Base-by-base conservation (phyloP, 2,329 filamentous ascomycete species). In the Ophiocordyceps camponoti-saundersi region DNA sequence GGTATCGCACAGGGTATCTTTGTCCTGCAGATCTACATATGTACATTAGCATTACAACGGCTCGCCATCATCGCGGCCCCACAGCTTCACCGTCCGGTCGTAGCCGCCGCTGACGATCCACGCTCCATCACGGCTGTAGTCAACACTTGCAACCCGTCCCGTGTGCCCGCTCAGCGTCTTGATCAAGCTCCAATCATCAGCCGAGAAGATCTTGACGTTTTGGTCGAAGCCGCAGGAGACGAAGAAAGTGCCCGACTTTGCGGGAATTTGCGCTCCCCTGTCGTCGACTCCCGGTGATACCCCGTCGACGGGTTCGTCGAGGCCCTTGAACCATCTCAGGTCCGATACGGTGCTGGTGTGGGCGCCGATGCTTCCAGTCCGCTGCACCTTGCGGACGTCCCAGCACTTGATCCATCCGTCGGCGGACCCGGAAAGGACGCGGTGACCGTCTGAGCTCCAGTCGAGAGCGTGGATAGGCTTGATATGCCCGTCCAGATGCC, bases 331-430 rank as follows among this genome's bases (percentile, higher is more conserved):
- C 87, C 92, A 96, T 51, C 88, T 74, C 52, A 98, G 67, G 61
- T 98, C 92, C 1, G 88, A 92, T 8, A 98, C 89, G 32, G 92
- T 84, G 52, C 87, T 90, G 45, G 79, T 82, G 62, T 98, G 92
- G 7, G 92, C 90, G 44, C 90, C 92, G 44, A 98, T 83, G 18
- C 84, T 85, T 13, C 86, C 90, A 0, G 78, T 82, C 52, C 81
- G 80, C 55, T 84, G 77, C 44, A 96, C 89, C 56, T 92, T 90
- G 43, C 92, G 80, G 46, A 98, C 73, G 59, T 98, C 92, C 92
- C 92, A 98, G 65, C 90, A 95, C 64, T 95, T 96, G 57, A 95
- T 80, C 77, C 92, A 96, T 18, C 90, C 90, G 59, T 98, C 92
- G 2, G 82, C 87, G 15, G 88, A 93, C 1, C 88, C 89, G 0